Evolutionary conservation across 2,329 filamentous ascomycete genomes (phyloP), one percentile per base, ranked within the genome.

Genomic region (Ceratocystis variospora): DNA sequence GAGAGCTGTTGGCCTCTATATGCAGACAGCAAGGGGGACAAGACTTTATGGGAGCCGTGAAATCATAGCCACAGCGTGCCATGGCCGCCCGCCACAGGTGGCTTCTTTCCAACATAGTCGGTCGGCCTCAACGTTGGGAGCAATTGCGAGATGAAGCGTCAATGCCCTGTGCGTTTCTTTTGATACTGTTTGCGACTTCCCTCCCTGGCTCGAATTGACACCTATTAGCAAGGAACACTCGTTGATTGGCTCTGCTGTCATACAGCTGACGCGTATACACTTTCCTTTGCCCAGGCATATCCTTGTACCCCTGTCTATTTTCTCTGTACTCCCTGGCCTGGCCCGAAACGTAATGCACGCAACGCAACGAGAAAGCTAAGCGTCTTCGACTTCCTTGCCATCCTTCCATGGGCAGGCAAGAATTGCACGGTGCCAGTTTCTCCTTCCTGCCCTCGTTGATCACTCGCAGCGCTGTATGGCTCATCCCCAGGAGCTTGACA

Each of bases 231-330:
- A 41, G 31, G 22, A 48, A 12, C 55, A 17, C 28, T 15, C 19
- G 12, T 55, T 66, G 64, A 73, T 73, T 73, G 72, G 72, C 62
- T 41, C 62, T 65, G 66, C 63, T 66, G 68, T 68, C 69, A 67
- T 69, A 70, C 70, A 72, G 72, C 71, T 73, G 70, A 73, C 72
- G 72, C 72, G 72, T 73, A 73, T 66, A 53, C 67, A 62, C 61
- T 65, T 63, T 41, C 31, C 12, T 63, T 31, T 28, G 25, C 61
- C 50, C 48, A 50, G 46, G 17, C 41, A 31, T 41, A 61, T 66
- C 64, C 64, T 62, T 62, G 57, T 28, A 62, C 57, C 57, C 45
- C 22, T 46, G 57, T 62, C n/a, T 53, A 45, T 22, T n/a, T 19
- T 12, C 25, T 5, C 61, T 48, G n/a, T 46, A 62, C 45, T 33